Conservation (phyloP, 306 rosid species). For the Rubus parviflorus region DNA sequence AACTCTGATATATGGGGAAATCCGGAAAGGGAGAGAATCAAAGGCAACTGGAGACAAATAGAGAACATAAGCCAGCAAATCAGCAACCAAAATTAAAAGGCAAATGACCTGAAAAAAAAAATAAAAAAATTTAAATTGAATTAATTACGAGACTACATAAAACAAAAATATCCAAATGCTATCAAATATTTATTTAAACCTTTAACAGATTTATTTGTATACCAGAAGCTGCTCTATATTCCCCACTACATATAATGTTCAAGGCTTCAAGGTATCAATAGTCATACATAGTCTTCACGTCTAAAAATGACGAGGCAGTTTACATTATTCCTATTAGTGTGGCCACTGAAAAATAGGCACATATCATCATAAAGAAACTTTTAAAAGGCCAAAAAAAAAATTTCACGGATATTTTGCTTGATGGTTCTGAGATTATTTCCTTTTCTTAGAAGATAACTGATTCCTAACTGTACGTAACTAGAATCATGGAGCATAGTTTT, state of each 20-base stretch:
- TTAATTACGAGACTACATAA: conserved; percentile 1
- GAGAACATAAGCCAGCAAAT: conserved; percentile 61
- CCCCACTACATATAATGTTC: neutral
- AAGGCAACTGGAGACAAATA: conserved; percentile 70
- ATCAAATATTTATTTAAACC: neutral
- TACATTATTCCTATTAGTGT: neutral
- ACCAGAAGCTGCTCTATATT: conserved; percentile 8
- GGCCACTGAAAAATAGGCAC: neutral
- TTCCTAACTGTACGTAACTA: neutral
- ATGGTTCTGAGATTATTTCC: neutral
- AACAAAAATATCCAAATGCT: neutral
- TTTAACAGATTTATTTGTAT: neutral
- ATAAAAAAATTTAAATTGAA: conserved; percentile 10
- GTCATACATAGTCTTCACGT: neutral
- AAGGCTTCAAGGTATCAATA: neutral
- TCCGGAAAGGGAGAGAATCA: conserved; percentile 78
- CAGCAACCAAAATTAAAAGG: conserved; percentile 67
- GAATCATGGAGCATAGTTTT: neutral
- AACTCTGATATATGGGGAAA: conserved; percentile 92
- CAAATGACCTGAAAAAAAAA: conserved; percentile 58
- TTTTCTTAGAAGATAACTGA: neutral
- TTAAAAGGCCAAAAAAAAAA: neutral
- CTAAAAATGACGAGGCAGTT: conserved; percentile 12
- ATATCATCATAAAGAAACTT: neutral
- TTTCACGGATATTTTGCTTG: neutral